Evolutionary conservation across 495 filamentous ascomycete genomes (phyloP).

Genomic region (Aspergillus carlsbadensis): DNA sequence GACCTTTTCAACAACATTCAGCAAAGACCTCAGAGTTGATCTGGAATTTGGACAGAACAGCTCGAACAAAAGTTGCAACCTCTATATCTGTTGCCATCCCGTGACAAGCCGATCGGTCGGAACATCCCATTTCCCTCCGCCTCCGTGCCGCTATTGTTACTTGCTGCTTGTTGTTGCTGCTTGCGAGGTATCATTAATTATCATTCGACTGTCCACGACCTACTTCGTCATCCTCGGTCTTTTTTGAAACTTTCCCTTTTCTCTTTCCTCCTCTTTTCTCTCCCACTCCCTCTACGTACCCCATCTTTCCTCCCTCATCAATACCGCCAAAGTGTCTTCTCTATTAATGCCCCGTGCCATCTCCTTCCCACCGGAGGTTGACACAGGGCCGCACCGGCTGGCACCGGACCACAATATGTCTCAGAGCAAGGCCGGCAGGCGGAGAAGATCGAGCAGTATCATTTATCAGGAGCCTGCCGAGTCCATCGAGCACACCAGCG

Average conservation of each 20-base stretch:
- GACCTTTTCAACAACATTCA: too few relatives aligned
- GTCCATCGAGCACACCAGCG: constrained; percentile 91
- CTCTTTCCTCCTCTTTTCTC: background rate
- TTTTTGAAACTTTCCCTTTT: background rate
- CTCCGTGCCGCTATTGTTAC: constrained; percentile 7
- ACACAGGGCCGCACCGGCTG: constrained; percentile 56
- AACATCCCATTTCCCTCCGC: constrained; percentile 11
- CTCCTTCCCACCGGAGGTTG: constrained; percentile 75
- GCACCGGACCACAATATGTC: constrained; percentile 55
- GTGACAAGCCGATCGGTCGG: constrained; percentile 16
- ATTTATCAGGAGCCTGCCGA: constrained; percentile 94
- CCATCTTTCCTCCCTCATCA: constrained; percentile 27
- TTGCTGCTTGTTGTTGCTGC: constrained; percentile 1
- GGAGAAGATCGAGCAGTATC: constrained; percentile 91
- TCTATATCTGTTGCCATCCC: constrained; percentile 9
- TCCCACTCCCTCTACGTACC: background rate
- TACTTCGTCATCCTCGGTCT: constrained; percentile 5
- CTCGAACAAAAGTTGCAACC: too few relatives aligned
- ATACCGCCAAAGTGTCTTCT: constrained; percentile 86
- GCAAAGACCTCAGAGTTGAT: too few relatives aligned
- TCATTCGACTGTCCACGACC: constrained; percentile 1
- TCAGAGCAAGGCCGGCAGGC: constrained; percentile 62
- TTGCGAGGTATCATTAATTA: constrained; percentile 10
- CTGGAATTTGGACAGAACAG: too few relatives aligned
- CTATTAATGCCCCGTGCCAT: constrained; percentile 75